Base-by-base conservation (phyloP, 2,329 filamentous ascomycete species). In the Monosporascus sp. region DNA sequence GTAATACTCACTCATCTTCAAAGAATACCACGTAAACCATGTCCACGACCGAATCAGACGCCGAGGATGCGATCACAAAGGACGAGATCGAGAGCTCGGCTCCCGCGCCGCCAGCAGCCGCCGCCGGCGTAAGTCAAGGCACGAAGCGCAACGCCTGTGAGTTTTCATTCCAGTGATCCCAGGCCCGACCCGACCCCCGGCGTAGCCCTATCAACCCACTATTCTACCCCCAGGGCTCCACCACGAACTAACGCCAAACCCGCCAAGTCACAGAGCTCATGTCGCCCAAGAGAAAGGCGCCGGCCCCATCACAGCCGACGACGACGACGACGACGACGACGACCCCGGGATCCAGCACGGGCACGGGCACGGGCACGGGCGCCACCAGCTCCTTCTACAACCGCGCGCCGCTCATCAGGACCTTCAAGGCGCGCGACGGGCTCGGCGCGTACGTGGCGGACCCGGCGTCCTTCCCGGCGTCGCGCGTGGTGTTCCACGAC, bases 361-460 rank as follows among this genome's bases (percentile, higher is more conserved):
- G 9, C 31, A 35, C 31, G 9, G 27, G n/a, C 24, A 25, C 24
- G 24, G 24, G 25, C 31, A 35, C 31, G 9, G 27, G 9, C 27
- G 9, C 9, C 60, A 11, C 11, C 6, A 9, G 31, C 31, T 14
- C 31, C 60, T 61, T 56, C 60, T 46, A 58, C 52, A 44, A 44
- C 17, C 56, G 54, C 44, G 24, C 36, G 20, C 24, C 55, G 14
- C 24, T 53, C 3, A 56, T 55, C 14, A 48, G 50, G 5, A 60
- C 61, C 43, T 76, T 78, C 60, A 67, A 70, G 11, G 68, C 71
- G 47, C 78, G 85, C 51, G 78, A 86, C 57, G 86, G 78, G 0
- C 78, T 94, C 0, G 82, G 82, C 44, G 72, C 76, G 20, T 94
- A 94, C 70, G 85, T 88, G 48, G 62, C 73, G 7, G 71, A 82